Base-by-base conservation (phyloP, 768 basidiomycete genomes). In the Mycena pura region DNA sequence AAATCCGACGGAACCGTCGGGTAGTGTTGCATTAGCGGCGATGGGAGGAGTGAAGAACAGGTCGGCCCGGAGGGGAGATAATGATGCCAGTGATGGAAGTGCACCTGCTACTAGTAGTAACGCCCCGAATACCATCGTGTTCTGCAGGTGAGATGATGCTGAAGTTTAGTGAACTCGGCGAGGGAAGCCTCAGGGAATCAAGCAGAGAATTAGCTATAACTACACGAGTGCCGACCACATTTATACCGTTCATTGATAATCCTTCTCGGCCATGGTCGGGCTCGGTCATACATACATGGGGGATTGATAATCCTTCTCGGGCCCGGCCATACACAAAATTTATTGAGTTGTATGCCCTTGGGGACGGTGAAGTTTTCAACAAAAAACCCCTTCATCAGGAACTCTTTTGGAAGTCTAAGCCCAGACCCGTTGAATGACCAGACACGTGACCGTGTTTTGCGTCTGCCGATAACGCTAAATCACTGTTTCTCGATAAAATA, bases 21-120 rank as follows among this genome's bases (percentile, higher is more conserved):
- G 49, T 28, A 51, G 49, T 51, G 49, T 51, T 51, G 38, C 49
- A 15, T 51, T 51, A 15, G 38, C 49, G 49, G 49, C 36, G 40
- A 51, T 51, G 34, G 49, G 49, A 51, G 49, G 49, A 39, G 49
- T 51, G 38, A 51, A 51, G 49, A 51, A 51, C 34, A 51, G 25
- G 49, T 51, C 49, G 14, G 49, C 49, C 24, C 49, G 49, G 36
- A 51, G 49, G 36, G 49, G 49, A 51, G 36, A 51, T 51, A 51
- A 39, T 28, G 49, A 38, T 39, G 49, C 49, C 24, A 51, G 38
- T 51, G 49, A 51, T 24, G 49, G 49, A 51, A 51, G 36, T 34
- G 49, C 49, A 39, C 49, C 25, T 36, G 24, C 25, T 38, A 51
- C 49, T 28, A 51, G 49, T 39, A 51, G 49, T 51, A 51, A 39